Evolutionary conservation across 2,329 filamentous ascomycete species (phyloP).

Genomic region (Trichoderma sp.): DNA sequence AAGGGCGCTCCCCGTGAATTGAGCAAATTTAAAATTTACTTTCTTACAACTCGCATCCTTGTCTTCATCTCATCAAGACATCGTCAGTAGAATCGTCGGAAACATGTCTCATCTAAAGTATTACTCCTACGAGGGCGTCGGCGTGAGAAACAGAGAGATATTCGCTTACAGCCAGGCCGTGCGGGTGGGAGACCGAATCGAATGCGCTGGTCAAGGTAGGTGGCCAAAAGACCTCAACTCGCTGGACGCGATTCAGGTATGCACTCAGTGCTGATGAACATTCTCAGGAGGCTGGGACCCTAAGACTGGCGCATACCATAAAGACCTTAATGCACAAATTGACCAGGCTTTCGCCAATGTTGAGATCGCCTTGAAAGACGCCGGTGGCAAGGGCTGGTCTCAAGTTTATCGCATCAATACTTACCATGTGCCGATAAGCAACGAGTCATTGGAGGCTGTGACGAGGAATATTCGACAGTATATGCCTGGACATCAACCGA

Average conservation of each 20-base stretch:
- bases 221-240: not conserved
- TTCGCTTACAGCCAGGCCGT: constrained; percentile 40
- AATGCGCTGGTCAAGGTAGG: not conserved
- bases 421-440: not conserved
- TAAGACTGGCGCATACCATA: not conserved
- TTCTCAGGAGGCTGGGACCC: not conserved
- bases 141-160: not conserved
- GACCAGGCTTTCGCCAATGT: constrained; percentile 42
- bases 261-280: not conserved
- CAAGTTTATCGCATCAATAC: constrained; percentile 47
- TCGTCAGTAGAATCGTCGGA: not conserved
- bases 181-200: constrained; percentile 42
- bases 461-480: not conserved
- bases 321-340: not conserved
- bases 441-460: not conserved
- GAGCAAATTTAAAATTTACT: not conserved
- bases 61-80: not conserved
- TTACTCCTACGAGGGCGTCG: not conserved
- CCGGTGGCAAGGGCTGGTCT: constrained; percentile 55
- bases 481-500: not conserved
- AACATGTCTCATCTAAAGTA: not conserved
- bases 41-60: not conserved
- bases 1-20: no score
- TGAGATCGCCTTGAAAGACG: constrained; percentile 47
- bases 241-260: not conserved